Conservation (phyloP, 2,329 filamentous ascomycete species). For the Davidsoniella eucalypti region DNA sequence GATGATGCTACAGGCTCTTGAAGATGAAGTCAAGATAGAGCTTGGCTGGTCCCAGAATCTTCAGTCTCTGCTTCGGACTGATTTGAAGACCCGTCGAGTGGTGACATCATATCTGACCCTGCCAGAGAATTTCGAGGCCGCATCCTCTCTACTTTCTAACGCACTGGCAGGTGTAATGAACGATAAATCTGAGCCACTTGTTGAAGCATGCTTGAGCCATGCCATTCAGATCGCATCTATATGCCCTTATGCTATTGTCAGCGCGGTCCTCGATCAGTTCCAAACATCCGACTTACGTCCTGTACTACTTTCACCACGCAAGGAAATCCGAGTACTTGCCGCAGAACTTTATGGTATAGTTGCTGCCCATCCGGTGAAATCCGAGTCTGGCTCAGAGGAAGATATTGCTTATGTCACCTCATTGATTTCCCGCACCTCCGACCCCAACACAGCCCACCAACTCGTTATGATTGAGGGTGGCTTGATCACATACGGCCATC, state of each 20-base stretch:
- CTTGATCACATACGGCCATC: constrained; percentile 27
- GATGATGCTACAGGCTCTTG: constrained; percentile 32
- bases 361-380: constrained; percentile 42
- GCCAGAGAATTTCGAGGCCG: constrained; percentile 18
- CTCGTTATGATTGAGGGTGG: constrained; percentile 31
- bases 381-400: constrained; percentile 19
- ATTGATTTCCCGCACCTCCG: constrained; percentile 23
- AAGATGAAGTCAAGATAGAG: constrained; percentile 40
- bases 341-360: constrained; percentile 63
- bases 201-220: constrained; percentile 32
- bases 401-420: constrained; percentile 21
- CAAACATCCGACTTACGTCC: constrained; percentile 37
- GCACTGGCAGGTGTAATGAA: constrained; percentile 19
- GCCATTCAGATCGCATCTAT: constrained; percentile 38
- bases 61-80: constrained; percentile 54
- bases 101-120: constrained; percentile 37
- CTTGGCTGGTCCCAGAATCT: constrained; percentile 75
- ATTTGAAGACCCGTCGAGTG: constrained; percentile 44
- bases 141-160: background rate
- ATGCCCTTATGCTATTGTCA: constrained; percentile 24
- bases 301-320: constrained; percentile 54
- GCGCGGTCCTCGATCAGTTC: constrained; percentile 5
- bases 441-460: constrained; percentile 18
- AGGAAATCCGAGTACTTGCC: constrained; percentile 46
- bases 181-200: constrained; percentile 34